A percentile compares a stretch with the other conserved stretches of the same genome.
Conservation (phyloP, 2,329 filamentous ascomycete genomes). For the Phaeophleospora eucalypticola region DNA sequence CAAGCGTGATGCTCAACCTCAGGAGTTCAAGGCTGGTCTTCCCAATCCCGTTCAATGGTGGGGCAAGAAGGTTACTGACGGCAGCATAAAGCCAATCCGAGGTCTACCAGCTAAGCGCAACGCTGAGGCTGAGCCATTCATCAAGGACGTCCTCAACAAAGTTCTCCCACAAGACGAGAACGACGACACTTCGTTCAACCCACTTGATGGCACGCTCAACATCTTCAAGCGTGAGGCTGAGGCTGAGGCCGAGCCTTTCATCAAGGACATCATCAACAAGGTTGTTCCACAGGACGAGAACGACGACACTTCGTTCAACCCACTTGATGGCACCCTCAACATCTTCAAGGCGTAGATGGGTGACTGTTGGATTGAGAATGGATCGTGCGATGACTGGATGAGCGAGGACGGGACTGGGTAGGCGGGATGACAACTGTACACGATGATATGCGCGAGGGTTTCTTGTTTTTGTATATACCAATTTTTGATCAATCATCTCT, state of each 20-base stretch:
- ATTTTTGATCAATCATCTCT: too few relatives aligned
- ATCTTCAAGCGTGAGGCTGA: neutral
- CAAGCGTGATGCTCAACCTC: neutral
- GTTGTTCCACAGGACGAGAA: neutral
- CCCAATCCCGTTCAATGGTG: constrained; percentile 1
- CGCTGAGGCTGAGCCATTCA: neutral
- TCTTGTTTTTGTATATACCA: too few relatives aligned
- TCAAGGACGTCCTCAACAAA: neutral
- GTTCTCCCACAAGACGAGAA: neutral
- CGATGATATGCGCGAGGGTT: too few relatives aligned
- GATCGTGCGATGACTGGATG: neutral
- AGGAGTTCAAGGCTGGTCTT: neutral
- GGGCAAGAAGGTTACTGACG: neutral
- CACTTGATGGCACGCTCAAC: neutral
- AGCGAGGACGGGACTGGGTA: too few relatives aligned
- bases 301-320: neutral
- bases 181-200: neutral
- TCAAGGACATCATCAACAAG: neutral
- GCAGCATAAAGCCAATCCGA: neutral
- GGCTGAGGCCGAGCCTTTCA: neutral
- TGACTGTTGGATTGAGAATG: neutral
- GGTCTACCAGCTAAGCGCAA: neutral
- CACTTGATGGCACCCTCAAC: neutral
- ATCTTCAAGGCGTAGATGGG: neutral
- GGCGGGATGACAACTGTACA: too few relatives aligned